Base-by-base conservation (phyloP, 1,284 basidiomycete genomes). In the Naganishia sp. region DNA sequence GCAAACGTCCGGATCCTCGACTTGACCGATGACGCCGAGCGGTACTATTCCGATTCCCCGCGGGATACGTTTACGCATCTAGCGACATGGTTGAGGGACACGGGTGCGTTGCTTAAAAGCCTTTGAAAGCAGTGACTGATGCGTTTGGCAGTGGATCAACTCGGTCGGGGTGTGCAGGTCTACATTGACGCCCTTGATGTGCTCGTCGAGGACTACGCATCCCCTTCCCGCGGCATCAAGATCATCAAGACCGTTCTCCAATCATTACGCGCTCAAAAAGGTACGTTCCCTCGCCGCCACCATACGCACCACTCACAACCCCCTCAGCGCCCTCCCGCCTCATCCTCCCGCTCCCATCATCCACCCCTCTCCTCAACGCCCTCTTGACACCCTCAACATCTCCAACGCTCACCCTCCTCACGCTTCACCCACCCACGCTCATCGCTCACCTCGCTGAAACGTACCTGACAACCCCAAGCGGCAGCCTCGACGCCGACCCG, bases 301-400 rank as follows among this genome's bases (percentile, higher is more conserved):
- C 59, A 11, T 13, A 36, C 7, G 18, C 18, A 36, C 21, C 46
- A 23, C 28, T 46, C 15, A 45, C 55, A 11, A 25, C 13, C 16
- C 65, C 50, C 33, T 63, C 73, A 87, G 86, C 80, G 18, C 81
- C 85, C 25, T 88, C 88, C 6, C 85, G 86, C 49, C 80, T 94
- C 13, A 81, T 88, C 54, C 74, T 92, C 1, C 88, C 91, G 67
- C 77, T 85, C 7, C 81, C 84, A 42, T 76, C 84, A 0, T 79
- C 81, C 7, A 85, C 85, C 4, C 74, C 83, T 6, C 75, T 90
- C 50, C 73, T 86, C 15, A 79, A 85, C 6, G 75, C 86, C 48
- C 75, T 94, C 65, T 80, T 82, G 18, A 82, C 87, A 45, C 85
- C 88, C 0, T 76, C 83, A 5, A 86, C 92, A 75, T 88, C 88